Conservation (phyloP, 441 rosid species). For the Syzygium syzygioides region DNA sequence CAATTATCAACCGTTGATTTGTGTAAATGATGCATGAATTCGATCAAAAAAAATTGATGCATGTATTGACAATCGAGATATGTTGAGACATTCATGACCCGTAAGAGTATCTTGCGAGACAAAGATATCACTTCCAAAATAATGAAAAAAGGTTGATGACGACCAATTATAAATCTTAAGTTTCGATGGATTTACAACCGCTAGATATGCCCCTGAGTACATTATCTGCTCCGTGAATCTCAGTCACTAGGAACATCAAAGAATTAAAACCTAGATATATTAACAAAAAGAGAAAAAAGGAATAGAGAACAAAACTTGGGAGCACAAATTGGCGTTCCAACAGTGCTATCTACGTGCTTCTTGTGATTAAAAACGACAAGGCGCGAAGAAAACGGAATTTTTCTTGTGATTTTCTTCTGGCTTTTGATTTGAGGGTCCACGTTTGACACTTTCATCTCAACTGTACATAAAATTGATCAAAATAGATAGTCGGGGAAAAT, state of each 20-base stretch:
- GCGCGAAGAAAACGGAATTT: too few relatives aligned
- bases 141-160: background rate
- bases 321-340: too few relatives aligned
- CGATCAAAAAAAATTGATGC: background rate
- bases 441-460: too few relatives aligned
- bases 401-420: too few relatives aligned
- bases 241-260: background rate
- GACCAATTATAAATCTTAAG: background rate
- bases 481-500: too few relatives aligned
- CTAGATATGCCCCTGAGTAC: background rate
- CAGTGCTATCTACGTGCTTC: too few relatives aligned
- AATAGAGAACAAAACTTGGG: too few relatives aligned
- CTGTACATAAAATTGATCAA: too few relatives aligned
- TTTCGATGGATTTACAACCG: background rate
- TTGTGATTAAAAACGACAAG: too few relatives aligned
- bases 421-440: too few relatives aligned
- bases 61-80: background rate
- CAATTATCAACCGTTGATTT: background rate
- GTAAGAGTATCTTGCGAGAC: background rate
- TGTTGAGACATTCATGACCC: background rate
- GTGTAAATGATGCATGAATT: too few relatives aligned
- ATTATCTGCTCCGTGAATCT: background rate
- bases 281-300: background rate
- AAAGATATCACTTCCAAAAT: background rate
- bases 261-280: background rate